Percentiles rank a stretch among this genome's conserved stretches.
Evolutionary conservation across 371 early-diverging fungal genomes (phyloP).

Genomic region (Mucor velutinosus): DNA sequence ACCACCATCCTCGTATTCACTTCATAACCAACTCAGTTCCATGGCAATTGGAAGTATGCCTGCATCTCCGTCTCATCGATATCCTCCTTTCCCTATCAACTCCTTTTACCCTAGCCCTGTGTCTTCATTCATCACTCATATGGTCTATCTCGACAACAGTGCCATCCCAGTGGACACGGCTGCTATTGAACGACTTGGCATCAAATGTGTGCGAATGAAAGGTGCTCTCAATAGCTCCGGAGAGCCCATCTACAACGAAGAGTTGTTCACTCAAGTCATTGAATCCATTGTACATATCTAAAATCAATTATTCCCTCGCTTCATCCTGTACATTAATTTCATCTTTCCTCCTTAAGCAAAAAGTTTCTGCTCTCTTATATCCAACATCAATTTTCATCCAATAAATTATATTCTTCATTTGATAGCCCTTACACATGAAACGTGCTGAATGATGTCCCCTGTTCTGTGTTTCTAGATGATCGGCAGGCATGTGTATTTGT

Average conservation of each 20-base stretch:
- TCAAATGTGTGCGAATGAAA: conserved; percentile 55
- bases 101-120: conserved; percentile 50
- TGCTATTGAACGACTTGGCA: conserved; percentile 64
- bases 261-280: conserved; percentile 21
- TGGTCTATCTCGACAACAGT: conserved; percentile 56
- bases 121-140: conserved; percentile 65
- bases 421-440: background rate
- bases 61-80: conserved; percentile 29
- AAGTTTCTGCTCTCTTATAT: background rate
- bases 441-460: no score
- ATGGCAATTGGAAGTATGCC: conserved; percentile 21
- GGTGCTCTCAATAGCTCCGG: conserved; percentile 21
- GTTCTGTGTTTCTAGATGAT: no score
- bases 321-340: background rate
- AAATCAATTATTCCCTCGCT: background rate
- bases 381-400: background rate
- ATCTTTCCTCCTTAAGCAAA: background rate
- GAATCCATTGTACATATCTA: conserved; percentile 19
- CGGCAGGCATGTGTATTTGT: no score
- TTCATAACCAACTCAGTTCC: conserved; percentile 1
- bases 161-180: conserved; percentile 59
- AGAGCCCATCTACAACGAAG: conserved; percentile 28
- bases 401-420: background rate
- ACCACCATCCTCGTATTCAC: conserved; percentile 16
- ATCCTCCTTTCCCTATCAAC: conserved; percentile 41